Evolutionary conservation across 2,329 filamentous ascomycete species (phyloP), one percentile per base, ranked within the genome.

Genomic region (Penicillium glabrum): DNA sequence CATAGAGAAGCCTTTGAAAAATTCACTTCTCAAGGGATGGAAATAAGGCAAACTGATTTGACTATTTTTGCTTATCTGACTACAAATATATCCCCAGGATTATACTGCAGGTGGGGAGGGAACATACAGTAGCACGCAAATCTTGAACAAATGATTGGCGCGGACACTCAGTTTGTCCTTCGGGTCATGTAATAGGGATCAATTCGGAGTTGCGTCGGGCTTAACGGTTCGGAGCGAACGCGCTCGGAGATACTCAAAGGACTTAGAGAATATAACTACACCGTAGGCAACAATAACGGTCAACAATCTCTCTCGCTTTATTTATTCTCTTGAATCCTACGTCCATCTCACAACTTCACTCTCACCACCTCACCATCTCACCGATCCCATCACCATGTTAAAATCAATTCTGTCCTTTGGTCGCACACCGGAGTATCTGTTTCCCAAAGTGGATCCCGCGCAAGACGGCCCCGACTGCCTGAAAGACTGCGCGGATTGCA

Each of bases 401-500:
- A 50, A 51, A 35, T 46, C 72, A 1, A 58, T 73, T 10, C 57
- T 74, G 13, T 69, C 70, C n/a, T 51, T 70, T 3, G 65, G 67
- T 19, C 66, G 65, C 26, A 44, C 59, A 33, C 50, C 57, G 26
- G 48, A 72, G 11, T 76, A 74, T 54, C 59, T 75, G 23, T 73
- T 76, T 53, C 73, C 73, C 14, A 69, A 60, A n/a, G 73, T 76
- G 49, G 62, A 72, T 33, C 65, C 69, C 4, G 60, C 62, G 13
- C 31, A 64, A 46, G 73, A 76, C 53, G 73, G 73, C 0, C 64
- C 70, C 3, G 69, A 75, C 41, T 76, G 73, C 53, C 53, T 65
- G 16, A 63, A 62, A 46, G 73, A 75, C 51, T 76, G 73, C 60
- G 66, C 69, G 5, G 70, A 74, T 53, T 76, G 73, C 55, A 76